Evolutionary conservation across 2,329 filamentous ascomycete species (phyloP), one percentile per base, ranked within the genome.

Genomic region (Didymella sp.): DNA sequence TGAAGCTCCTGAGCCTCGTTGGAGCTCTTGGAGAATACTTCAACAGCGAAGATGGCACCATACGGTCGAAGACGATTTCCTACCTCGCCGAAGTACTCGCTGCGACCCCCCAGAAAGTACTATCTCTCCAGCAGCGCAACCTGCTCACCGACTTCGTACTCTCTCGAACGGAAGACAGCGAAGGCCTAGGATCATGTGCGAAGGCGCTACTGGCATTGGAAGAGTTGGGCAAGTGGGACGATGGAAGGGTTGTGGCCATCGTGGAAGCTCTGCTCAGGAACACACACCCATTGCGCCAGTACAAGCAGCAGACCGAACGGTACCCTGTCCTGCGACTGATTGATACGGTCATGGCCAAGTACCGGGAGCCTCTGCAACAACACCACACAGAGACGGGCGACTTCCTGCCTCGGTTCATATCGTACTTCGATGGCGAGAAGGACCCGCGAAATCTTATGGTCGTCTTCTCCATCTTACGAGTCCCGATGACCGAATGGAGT

Each of bases 391-490:
- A 68, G 17, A 69, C 62, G n/a, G 71, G 72, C 8, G 81, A 84
- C 56, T 88, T 87, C 61, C 75, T 89, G 51, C 76, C 84, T 3
- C 84, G 82, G 4, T 85, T 88, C 61, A 84, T 87, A 48, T 81
- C 87, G 53, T 83, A 89, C 59, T 87, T 89, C 67, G 84, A 85
- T 15, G 87, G 87, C 54, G 87, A 89, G 71, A 89, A 89, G 66
- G 87, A 89, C 62, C 87, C 87, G 0, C 80, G 87, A 25, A 89
- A 89, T 67, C 75, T 89, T 25, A 89, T 89, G 87, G 79, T 89
- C 45, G 84, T 89, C 1, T 89, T 89, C 66, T 89, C 87, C 0
- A 83, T 89, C 56, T 71, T 89, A 25, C 85, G 83, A 66, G 87
- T 88, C 13, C 80, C 88, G 2, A 87, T 89, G 81, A 80, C 87